These are phyloP conservation scores for Penicillium fuscoglaucum DNA, from an alignment of 2,329 filamentous ascomycete species.

Conservation along the genomic window DNA sequence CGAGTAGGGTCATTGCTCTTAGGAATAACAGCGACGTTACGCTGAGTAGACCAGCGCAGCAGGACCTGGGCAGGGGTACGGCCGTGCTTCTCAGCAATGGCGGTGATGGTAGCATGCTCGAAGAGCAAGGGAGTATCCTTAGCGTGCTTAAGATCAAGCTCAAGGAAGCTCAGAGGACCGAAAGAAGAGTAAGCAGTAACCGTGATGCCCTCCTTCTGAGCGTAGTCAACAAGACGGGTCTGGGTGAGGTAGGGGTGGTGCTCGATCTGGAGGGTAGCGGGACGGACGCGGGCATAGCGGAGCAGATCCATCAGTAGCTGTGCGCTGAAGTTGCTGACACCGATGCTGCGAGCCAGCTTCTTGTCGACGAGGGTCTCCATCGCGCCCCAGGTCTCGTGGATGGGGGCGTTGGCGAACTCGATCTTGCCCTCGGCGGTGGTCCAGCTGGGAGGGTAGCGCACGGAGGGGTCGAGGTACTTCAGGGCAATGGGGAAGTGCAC, in stretches of 20 bases:
- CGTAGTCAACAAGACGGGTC: conserved; percentile 67
- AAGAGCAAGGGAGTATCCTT: conserved; percentile 67
- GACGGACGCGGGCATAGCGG: conserved; percentile 71
- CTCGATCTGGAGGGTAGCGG: conserved; percentile 81
- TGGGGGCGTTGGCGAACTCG: conserved; percentile 65
- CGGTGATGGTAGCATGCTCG: conserved; percentile 64
- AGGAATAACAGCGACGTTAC: conserved; percentile 76
- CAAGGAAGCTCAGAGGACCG: conserved; percentile 74
- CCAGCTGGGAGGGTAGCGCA: conserved; percentile 80
- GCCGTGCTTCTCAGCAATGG: conserved; percentile 66
- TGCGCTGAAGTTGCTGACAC: conserved; percentile 79
- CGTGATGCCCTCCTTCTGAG: conserved; percentile 67
- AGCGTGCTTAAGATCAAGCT: conserved; percentile 71
- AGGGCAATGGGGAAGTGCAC: conserved; percentile 87
- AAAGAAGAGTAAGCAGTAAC: conserved; percentile 85
- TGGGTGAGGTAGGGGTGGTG: conserved; percentile 88
- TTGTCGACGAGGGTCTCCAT: conserved; percentile 73
- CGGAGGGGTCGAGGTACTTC: conserved; percentile 77
- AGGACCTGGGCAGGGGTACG: conserved; percentile 79
- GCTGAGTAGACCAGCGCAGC: conserved; percentile 83
- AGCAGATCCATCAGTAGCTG: conserved; percentile 76
- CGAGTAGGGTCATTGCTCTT: conserved; percentile 64
- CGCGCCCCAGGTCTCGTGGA: conserved; percentile 79
- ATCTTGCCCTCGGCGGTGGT: conserved; percentile 63
- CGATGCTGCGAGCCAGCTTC: conserved; percentile 71